These are phyloP conservation scores for Puccinia brachypodii DNA, from an alignment of 1,284 basidiomycete species.

Conservation along the genomic window DNA sequence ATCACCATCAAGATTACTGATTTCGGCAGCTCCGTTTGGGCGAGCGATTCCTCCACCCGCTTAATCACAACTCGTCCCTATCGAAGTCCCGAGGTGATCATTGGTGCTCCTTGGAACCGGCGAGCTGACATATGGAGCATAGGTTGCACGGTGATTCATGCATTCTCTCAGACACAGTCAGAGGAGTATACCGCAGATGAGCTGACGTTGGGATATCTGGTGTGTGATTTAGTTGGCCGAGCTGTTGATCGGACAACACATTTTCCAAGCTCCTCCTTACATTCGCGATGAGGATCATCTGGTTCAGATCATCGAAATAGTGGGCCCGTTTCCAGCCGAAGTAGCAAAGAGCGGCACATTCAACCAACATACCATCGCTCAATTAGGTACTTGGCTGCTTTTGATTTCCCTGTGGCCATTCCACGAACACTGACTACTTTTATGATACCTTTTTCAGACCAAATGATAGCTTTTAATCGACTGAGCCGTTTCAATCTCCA, in stretches of 20 bases:
- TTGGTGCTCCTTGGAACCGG: constrained; percentile 92
- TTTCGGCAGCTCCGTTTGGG: constrained; percentile 82
- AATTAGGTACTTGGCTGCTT: no score
- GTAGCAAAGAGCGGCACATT: constrained; percentile 91
- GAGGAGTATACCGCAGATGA: no score
- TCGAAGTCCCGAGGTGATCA: constrained; percentile 92
- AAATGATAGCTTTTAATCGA: no score
- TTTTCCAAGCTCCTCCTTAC: constrained; percentile 73
- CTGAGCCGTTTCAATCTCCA: no score
- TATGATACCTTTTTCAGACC: no score
- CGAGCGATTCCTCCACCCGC: constrained; percentile 66
- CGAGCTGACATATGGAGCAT: constrained; percentile 96
- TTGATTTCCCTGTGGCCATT: no score
- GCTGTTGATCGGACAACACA: constrained; percentile 78
- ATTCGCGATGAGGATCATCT: constrained; percentile 98
- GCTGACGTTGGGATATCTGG: constrained; percentile 72
- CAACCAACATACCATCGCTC: no score
- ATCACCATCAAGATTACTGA: constrained; percentile 99
- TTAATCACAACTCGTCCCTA: constrained; percentile 97
- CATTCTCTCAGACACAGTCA: background rate
- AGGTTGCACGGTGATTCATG: constrained; percentile 73
- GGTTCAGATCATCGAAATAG: constrained; percentile 94
- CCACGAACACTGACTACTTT: no score
- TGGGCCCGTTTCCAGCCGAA: constrained; percentile 81
- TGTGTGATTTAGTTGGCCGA: constrained; percentile 64